Evolutionary conservation across 352 stramenopile species (phyloP).

Genomic region (Phytopythium aichiense): DNA sequence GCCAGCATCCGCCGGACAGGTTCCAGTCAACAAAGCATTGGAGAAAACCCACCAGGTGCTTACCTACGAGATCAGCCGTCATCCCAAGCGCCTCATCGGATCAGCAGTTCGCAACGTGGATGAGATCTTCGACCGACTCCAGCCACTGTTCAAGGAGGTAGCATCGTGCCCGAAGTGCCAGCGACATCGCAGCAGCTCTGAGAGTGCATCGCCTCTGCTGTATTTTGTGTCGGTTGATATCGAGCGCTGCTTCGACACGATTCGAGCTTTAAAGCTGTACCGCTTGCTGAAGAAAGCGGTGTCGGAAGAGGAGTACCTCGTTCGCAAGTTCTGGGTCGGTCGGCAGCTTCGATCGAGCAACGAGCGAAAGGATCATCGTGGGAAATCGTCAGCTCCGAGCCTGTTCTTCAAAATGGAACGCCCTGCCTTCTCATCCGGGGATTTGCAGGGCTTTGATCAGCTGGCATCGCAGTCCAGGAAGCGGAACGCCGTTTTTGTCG

Average conservation of each 20-base stretch:
- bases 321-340: slow-evolving; percentile 73
- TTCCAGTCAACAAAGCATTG: slow-evolving; percentile 57
- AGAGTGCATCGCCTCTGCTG: slow-evolving; percentile 11
- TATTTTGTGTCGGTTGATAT: slow-evolving; percentile 74
- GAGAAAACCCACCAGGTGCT: slow-evolving; percentile 58
- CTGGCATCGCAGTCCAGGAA: slow-evolving; percentile 34
- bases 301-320: slow-evolving; percentile 66
- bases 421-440: slow-evolving; percentile 45
- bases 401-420: slow-evolving; percentile 64
- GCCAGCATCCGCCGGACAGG: slow-evolving; percentile 17
- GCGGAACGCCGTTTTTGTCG: slow-evolving; percentile 52
- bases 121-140: slow-evolving; percentile 55
- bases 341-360: slow-evolving; percentile 28
- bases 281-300: slow-evolving; percentile 61
- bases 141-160: slow-evolving; percentile 36
- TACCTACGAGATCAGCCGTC: slow-evolving; percentile 56
- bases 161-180: slow-evolving; percentile 29
- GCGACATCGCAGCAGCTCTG: slow-evolving; percentile 3
- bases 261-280: slow-evolving; percentile 58
- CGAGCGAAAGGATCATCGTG: background rate
- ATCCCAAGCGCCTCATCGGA: slow-evolving; percentile 43
- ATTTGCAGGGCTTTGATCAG: slow-evolving; percentile 50
- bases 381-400: background rate
- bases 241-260: slow-evolving; percentile 82
- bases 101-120: slow-evolving; percentile 60